These are phyloP conservation scores for Arthroderma sp. DNA, from an alignment of 2,329 filamentous ascomycete species.

Conservation along the genomic window DNA sequence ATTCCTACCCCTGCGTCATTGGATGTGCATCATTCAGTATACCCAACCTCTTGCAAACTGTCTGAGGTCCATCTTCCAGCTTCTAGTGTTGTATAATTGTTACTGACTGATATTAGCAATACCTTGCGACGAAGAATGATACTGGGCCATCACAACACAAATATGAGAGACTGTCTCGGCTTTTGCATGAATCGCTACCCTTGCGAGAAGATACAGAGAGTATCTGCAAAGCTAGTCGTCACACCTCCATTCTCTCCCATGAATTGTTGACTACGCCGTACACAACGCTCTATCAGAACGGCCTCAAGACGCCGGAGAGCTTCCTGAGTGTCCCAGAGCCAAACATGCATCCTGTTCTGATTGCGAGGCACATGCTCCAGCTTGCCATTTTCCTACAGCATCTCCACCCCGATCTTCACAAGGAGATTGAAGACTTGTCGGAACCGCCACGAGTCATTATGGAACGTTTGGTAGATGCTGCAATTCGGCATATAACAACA, in stretches of 20 bases:
- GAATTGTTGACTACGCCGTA: constrained; percentile 4
- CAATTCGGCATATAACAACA: constrained; percentile 20
- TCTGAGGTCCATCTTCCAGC: constrained; percentile 2
- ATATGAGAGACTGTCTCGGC: constrained; percentile 1
- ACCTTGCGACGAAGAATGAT: not conserved
- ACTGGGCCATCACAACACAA: not conserved
- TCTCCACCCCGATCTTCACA: constrained; percentile 20
- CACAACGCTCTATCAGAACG: constrained; percentile 2
- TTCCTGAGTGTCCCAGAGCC: not conserved
- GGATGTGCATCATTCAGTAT: not conserved
- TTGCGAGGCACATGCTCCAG: constrained; percentile 37
- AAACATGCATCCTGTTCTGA: constrained; percentile 34
- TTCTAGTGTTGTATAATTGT: constrained; percentile 1
- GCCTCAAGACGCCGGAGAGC: constrained; percentile 1
- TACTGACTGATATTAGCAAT: constrained; percentile 3
- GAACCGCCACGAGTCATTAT: constrained; percentile 14
- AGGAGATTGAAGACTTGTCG: not conserved
- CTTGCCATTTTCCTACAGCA: constrained; percentile 37
- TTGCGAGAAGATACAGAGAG: constrained; percentile 6
- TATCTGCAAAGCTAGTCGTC: constrained; percentile 4
- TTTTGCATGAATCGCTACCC: constrained; percentile 4
- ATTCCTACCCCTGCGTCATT: constrained; percentile 2
- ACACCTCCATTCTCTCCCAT: constrained; percentile 4
- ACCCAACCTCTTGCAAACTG: not conserved
- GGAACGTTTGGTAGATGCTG: constrained; percentile 18